These are phyloP conservation scores for Epithele typhae DNA, from an alignment of 768 basidiomycete species.

Conservation along the genomic window DNA sequence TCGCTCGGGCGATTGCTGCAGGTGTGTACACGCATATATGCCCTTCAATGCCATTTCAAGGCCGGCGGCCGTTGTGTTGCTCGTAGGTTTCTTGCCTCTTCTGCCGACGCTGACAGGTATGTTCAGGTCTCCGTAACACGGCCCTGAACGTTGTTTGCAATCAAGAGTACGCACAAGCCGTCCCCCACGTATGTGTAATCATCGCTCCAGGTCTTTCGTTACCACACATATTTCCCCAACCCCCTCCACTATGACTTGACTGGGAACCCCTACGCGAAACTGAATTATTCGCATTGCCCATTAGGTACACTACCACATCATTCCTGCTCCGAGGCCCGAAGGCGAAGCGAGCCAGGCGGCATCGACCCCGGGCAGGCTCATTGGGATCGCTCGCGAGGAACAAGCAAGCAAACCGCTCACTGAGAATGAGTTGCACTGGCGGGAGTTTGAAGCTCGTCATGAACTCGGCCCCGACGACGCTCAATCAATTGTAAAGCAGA, in stretches of 20 bases:
- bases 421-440: conserved; percentile 51
- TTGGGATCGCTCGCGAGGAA: background rate
- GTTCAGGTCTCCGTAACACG: conserved; percentile 55
- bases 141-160: conserved; percentile 75
- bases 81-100: too few relatives aligned
- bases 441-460: conserved; percentile 53
- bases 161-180: conserved; percentile 78
- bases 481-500: conserved; percentile 36
- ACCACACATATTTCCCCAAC: too few relatives aligned
- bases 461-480: conserved; percentile 63
- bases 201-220: too few relatives aligned
- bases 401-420: conserved; percentile 31
- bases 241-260: too few relatives aligned
- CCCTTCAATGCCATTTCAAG: too few relatives aligned
- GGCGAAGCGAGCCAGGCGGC: conserved; percentile 14
- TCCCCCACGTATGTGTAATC: conserved; percentile 68
- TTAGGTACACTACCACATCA: conserved; percentile 74
- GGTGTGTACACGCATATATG: conserved; percentile 34
- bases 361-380: background rate
- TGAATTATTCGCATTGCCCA: too few relatives aligned
- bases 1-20: conserved; percentile 58
- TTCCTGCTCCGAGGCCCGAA: conserved; percentile 51
- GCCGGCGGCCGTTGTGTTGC: too few relatives aligned
- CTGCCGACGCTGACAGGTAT: background rate
- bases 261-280: too few relatives aligned